Evolutionary conservation across 179 eudicot species (phyloP).

Genomic region (Spinacia oleracea): DNA sequence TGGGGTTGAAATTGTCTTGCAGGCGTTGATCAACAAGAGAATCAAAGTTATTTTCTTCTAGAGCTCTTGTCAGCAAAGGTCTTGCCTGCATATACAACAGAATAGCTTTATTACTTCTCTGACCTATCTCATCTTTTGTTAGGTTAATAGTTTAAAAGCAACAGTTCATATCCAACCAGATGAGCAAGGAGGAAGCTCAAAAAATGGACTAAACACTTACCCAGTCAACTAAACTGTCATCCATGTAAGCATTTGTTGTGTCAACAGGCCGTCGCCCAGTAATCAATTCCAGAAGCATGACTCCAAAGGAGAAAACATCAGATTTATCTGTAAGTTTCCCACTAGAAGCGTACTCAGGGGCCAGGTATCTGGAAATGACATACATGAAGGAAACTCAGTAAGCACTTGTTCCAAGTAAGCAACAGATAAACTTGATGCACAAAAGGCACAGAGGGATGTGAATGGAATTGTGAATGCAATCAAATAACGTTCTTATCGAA

Average conservation of each 20-base stretch:
- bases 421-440: neutral
- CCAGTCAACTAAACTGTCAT: slow-evolving; percentile 98
- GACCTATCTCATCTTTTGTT: neutral
- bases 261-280: slow-evolving; percentile 90
- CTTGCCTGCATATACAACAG: slow-evolving; percentile 42
- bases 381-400: slow-evolving; percentile 10
- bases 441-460: neutral
- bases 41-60: slow-evolving; percentile 52
- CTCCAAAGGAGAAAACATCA: slow-evolving; percentile 96
- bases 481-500: neutral
- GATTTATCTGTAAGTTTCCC: slow-evolving; percentile 96
- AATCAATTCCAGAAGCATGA: slow-evolving; percentile 88
- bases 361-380: slow-evolving; percentile 62
- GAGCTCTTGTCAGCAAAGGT: slow-evolving; percentile 50
- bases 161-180: neutral
- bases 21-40: slow-evolving; percentile 48
- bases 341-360: slow-evolving; percentile 95
- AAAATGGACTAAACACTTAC: slow-evolving; percentile 43
- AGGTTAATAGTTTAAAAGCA: neutral
- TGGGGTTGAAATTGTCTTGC: slow-evolving; percentile 37
- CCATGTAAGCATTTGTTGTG: slow-evolving; percentile 57
- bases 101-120: neutral
- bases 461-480: slow-evolving; percentile 14
- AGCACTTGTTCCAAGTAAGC: neutral
- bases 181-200: neutral